phyloP scores from a whole-genome alignment of 2,329 filamentous ascomycete genomes.

The Rhinocladiella mackenziei region DNA sequence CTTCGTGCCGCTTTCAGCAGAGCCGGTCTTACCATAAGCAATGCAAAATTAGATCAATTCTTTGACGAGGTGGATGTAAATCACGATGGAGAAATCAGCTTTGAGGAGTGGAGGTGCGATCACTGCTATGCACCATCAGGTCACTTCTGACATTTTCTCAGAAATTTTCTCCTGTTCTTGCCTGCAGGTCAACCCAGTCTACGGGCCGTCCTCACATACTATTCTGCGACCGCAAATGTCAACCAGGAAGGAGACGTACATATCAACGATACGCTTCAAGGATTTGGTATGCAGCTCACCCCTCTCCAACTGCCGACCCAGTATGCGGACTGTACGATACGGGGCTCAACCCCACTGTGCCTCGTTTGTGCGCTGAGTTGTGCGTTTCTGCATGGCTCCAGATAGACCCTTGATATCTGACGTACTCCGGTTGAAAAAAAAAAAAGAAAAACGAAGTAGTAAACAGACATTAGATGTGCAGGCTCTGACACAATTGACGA shows the following conservation, averaged over 20 bases:
- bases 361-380: too few species aligned
- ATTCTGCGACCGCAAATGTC: slow-evolving; percentile 80
- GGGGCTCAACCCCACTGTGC: neutral
- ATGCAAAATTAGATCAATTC: slow-evolving; percentile 73
- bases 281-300: slow-evolving; percentile 71
- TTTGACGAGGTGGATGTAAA: slow-evolving; percentile 88
- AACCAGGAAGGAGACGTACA: slow-evolving; percentile 91
- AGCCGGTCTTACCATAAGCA: slow-evolving; percentile 74
- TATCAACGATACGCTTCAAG: slow-evolving; percentile 85
- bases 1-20: slow-evolving; percentile 71
- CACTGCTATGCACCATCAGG: neutral
- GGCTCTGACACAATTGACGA: slow-evolving; percentile 29
- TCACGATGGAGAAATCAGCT: slow-evolving; percentile 79
- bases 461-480: neutral
- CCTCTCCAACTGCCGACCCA: neutral
- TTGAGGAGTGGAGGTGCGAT: slow-evolving; percentile 92
- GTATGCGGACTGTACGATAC: too few species aligned
- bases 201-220: slow-evolving; percentile 82
- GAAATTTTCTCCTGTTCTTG: slow-evolving; percentile 91
- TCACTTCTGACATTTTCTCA: slow-evolving; percentile 39
- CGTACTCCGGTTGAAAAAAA: too few species aligned
- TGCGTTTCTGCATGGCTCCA: too few species aligned
- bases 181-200: slow-evolving; percentile 66
- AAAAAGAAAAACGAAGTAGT: too few species aligned
- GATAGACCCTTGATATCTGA: too few species aligned